These are phyloP conservation scores for Kickxella alabastrina DNA, from an alignment of 192 early-diverging fungal species.

Conservation along the genomic window DNA sequence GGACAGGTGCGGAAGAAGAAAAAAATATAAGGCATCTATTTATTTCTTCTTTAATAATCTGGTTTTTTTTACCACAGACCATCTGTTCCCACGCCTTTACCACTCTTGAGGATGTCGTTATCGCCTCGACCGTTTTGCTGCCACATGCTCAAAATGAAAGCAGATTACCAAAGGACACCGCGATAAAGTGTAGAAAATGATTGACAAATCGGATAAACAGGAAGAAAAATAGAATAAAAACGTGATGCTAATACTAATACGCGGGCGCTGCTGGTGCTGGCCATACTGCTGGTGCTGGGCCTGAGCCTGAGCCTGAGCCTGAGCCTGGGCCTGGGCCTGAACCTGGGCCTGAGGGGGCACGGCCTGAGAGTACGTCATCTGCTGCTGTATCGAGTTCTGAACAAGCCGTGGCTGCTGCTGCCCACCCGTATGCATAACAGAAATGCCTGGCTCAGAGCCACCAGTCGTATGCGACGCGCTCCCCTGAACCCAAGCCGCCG, in stretches of 20 bases:
- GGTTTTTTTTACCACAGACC: too few species aligned
- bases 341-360: neutral
- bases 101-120: too few species aligned
- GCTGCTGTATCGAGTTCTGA: conserved; percentile 1
- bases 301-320: neutral
- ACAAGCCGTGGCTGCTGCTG: neutral
- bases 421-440: neutral
- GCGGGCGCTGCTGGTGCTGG: conserved; percentile 9
- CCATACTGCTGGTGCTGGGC: conserved; percentile 9
- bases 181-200: neutral
- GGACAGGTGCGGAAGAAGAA: too few species aligned
- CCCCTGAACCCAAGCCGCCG: conserved; percentile 44
- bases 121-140: too few species aligned
- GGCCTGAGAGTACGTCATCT: conserved; percentile 1
- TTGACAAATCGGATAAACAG: neutral
- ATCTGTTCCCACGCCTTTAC: too few species aligned
- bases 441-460: conserved; percentile 19
- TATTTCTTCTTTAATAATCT: too few species aligned
- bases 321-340: neutral
- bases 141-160: too few species aligned
- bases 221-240: neutral
- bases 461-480: conserved; percentile 31
- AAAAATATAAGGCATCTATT: too few species aligned
- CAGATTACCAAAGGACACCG: too few species aligned
- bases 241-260: neutral